Base-by-base conservation (phyloP, 164 flowering plant species). In the Stephania yunnanensis region DNA sequence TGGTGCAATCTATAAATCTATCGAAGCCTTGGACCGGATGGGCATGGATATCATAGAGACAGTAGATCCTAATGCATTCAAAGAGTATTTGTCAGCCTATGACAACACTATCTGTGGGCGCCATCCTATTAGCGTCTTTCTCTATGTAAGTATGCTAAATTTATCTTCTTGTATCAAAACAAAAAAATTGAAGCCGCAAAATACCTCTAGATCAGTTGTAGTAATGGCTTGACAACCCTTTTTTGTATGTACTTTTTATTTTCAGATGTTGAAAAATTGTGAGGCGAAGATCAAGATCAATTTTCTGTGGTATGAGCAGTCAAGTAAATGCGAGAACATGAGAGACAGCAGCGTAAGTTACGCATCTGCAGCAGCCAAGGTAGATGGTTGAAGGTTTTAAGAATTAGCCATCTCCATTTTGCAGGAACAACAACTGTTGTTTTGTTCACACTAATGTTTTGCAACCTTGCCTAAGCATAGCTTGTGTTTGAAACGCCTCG, bases 341-440 rank as follows among this genome's bases (percentile, higher is more conserved):
- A 86, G 92, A 78, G 98, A 94, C 83, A 94, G 98, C 88, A 94
- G 99, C 64, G 99, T 96, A 9, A 94, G 99, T 78, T 96, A 96
- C 77, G 97, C 98, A 68, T 96, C 99, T 74, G 99, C 97, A 12
- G 94, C 93, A 20, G 96, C 97, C 13, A 92, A 87, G 83, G 80
- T 89, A 61, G 96, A 87, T 36, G 70, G 79, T 74, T 90, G 86
- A 91, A 78, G 11, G 25, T 13, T 7, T 22, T 42, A 20, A 64
- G 52, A 73, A 22, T 73, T 10, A 73, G n/a, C 58, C 8, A 58
- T 31, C 66, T 63, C 66, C 42, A 65, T 67, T 17, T 36, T 65
- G 58, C 10, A 61, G 7, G 9, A 61, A n/a, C 22, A 61, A 61
- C 22, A 61, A 9, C n/a, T 61, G 66, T 58, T 58, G 7, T n/a